Conservation (phyloP, 768 basidiomycete species). For the Mycena filopes region DNA sequence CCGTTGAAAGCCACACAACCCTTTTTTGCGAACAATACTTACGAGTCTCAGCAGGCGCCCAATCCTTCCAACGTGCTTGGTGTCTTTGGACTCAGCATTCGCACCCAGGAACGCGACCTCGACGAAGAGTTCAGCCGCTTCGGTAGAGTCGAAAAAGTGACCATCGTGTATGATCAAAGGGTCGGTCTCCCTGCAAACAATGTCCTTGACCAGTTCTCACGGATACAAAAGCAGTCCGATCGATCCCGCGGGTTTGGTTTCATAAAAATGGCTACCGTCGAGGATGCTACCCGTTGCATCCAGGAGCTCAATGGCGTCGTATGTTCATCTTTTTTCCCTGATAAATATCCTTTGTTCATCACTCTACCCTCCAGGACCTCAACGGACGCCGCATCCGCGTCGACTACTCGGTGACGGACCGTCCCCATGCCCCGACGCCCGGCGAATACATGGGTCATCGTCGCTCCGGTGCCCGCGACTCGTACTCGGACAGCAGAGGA, state of each 20-base stretch:
- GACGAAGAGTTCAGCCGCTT: conserved; percentile 93
- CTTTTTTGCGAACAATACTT: conserved; percentile 41
- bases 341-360: conserved; percentile 18
- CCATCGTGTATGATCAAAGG: conserved; percentile 96
- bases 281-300: conserved; percentile 90
- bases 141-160: conserved; percentile 93
- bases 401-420: conserved; percentile 94
- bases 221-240: conserved; percentile 70
- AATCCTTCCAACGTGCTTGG: conserved; percentile 91
- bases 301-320: conserved; percentile 93
- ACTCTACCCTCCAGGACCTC: conserved; percentile 68
- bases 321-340: conserved; percentile 43
- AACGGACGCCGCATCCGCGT: conserved; percentile 97
- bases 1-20: conserved; percentile 44
- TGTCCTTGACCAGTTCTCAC: conserved; percentile 25
- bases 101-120: conserved; percentile 92
- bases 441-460: conserved; percentile 98
- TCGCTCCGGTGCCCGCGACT: conserved; percentile 57
- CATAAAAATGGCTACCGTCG: conserved; percentile 90
- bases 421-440: conserved; percentile 95
- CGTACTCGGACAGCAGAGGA: conserved; percentile 47
- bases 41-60: conserved; percentile 74
- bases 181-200: conserved; percentile 59
- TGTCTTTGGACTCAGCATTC: conserved; percentile 98
- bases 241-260: conserved; percentile 98